phyloP scores from a whole-genome alignment of 257 asterid species.

The Penstemon eatonii region DNA sequence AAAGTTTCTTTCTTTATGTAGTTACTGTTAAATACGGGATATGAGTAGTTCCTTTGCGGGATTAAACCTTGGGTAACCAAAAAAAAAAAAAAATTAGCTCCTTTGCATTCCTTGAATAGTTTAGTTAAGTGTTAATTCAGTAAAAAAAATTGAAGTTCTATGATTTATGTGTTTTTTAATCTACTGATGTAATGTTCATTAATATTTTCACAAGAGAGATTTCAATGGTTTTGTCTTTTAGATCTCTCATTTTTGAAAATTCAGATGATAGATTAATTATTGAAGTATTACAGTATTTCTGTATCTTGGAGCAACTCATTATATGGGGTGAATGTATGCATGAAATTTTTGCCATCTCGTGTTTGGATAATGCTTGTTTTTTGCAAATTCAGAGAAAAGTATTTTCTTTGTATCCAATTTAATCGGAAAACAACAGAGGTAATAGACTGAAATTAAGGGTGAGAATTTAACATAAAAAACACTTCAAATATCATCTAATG shows the following conservation, averaged over 20 bases:
- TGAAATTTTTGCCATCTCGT: too few relatives aligned
- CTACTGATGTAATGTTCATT: conserved; percentile 13
- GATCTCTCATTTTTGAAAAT: neutral
- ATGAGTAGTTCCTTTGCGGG: too few relatives aligned
- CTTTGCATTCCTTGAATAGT: conserved; percentile 21
- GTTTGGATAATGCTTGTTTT: too few relatives aligned
- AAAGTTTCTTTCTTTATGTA: too few relatives aligned
- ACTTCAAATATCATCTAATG: too few relatives aligned
- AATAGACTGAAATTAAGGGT: conserved; percentile 18
- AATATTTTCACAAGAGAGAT: neutral
- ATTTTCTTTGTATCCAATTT: neutral
- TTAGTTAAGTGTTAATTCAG: conserved; percentile 21
- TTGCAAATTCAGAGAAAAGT: too few relatives aligned
- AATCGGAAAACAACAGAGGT: conserved; percentile 14
- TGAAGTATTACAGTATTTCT: conserved; percentile 15
- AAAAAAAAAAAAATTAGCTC: conserved; percentile 13
- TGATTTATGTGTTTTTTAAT: conserved; percentile 2
- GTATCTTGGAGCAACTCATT: conserved; percentile 12
- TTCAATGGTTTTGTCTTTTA: conserved; percentile 9
- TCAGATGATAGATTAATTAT: conserved; percentile 6
- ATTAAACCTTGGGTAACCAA: too few relatives aligned
- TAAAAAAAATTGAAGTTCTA: neutral
- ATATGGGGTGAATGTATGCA: too few relatives aligned
- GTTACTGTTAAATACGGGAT: neutral
- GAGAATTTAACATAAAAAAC: too few relatives aligned